These are phyloP conservation scores for Silene vulgaris DNA, from an alignment of 179 eudicot species.

Conservation along the genomic window DNA sequence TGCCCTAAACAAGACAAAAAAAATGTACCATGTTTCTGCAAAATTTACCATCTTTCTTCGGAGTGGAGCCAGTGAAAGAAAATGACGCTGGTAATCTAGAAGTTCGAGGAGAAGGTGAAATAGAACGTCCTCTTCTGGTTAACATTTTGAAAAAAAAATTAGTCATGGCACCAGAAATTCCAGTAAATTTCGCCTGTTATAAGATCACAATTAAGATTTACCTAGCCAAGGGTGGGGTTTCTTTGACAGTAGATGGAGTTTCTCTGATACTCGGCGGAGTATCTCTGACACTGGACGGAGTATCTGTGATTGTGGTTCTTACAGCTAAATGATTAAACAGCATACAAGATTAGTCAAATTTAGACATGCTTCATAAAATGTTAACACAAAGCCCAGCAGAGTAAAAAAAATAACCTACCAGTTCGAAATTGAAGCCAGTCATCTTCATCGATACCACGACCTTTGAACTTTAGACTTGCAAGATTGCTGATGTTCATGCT, in stretches of 20 bases:
- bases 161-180: neutral
- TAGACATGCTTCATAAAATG: no score
- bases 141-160: neutral
- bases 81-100: constrained; percentile 50
- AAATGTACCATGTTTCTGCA: neutral
- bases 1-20: neutral
- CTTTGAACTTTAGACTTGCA: constrained; percentile 42
- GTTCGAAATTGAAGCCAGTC: constrained; percentile 68
- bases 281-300: constrained; percentile 26
- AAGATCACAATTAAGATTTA: constrained; percentile 24
- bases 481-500: constrained; percentile 41
- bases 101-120: constrained; percentile 48
- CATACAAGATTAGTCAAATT: constrained; percentile 1
- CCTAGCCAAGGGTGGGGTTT: constrained; percentile 43
- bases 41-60: constrained; percentile 57
- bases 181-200: neutral
- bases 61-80: constrained; percentile 37
- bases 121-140: constrained; percentile 42
- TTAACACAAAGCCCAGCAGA: neutral
- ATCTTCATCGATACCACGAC: constrained; percentile 57
- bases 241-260: constrained; percentile 35
- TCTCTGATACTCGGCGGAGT: constrained; percentile 22
- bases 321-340: constrained; percentile 39
- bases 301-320: constrained; percentile 47
- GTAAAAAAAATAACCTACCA: constrained; percentile 36